These are phyloP conservation scores for Gossypium mustelinum DNA, from an alignment of 345 rosid species.

Conservation along the genomic window DNA sequence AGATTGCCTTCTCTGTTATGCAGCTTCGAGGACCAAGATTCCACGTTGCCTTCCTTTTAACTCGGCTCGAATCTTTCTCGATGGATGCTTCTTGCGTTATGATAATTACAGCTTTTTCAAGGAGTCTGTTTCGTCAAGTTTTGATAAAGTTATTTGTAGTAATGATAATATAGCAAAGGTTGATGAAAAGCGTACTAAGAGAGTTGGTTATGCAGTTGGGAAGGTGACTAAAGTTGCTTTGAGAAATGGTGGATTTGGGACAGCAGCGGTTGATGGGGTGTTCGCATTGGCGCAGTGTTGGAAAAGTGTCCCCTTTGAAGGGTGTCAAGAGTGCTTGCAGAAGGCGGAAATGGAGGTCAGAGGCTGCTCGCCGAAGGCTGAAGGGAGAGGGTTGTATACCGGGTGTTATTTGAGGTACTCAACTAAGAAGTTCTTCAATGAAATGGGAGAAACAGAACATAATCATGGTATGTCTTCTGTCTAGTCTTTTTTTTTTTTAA, in stretches of 20 bases:
- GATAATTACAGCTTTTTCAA: conserved; percentile 50
- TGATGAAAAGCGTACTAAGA: not conserved
- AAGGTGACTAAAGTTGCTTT: conserved; percentile 34
- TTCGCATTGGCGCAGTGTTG: conserved; percentile 56
- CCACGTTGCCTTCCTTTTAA: conserved; percentile 56
- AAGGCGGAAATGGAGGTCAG: conserved; percentile 31
- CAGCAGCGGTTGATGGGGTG: conserved; percentile 21
- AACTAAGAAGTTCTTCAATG: conserved; percentile 28
- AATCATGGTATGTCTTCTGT: conserved; percentile 30
- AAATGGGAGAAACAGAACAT: conserved; percentile 10
- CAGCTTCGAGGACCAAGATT: conserved; percentile 43
- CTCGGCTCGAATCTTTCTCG: conserved; percentile 47
- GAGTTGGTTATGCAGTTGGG: conserved; percentile 24
- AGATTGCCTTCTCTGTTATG: conserved; percentile 63
- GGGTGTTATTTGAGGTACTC: conserved; percentile 49
- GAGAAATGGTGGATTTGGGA: conserved; percentile 32
- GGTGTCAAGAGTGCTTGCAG: conserved; percentile 42
- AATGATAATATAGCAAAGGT: conserved; percentile 11
- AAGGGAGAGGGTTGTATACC: conserved; percentile 48
- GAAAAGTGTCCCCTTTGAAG: conserved; percentile 31
- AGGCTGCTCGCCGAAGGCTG: conserved; percentile 32
- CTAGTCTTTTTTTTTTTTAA: not conserved
- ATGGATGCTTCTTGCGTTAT: conserved; percentile 64
- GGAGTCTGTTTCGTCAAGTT: conserved; percentile 31
- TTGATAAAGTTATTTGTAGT: conserved; percentile 35